Conservation (phyloP, 768 basidiomycete species). For the Mycena indigotica region DNA sequence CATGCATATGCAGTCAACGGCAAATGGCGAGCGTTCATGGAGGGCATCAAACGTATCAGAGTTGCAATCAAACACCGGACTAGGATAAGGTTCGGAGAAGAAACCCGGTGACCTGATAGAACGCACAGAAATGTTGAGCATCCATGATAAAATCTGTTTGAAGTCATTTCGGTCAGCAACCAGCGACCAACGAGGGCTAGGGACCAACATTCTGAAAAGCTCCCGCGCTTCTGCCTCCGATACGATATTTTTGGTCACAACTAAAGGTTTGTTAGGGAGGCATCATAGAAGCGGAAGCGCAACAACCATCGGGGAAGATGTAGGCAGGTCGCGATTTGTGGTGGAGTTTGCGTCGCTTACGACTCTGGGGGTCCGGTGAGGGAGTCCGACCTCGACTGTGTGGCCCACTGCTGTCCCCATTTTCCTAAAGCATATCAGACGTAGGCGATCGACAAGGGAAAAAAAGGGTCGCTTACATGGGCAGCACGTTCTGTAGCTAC, state of each 20-base stretch:
- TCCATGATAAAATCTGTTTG: slow-evolving; percentile 81
- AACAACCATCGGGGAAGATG: slow-evolving; percentile 76
- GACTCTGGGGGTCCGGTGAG: slow-evolving; percentile 67
- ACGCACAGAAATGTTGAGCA: slow-evolving; percentile 77
- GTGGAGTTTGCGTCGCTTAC: slow-evolving; percentile 73
- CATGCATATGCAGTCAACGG: slow-evolving; percentile 91
- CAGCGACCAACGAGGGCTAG: slow-evolving; percentile 12
- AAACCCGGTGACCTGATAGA: neutral
- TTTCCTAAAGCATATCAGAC: slow-evolving; percentile 53
- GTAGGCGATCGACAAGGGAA: slow-evolving; percentile 10
- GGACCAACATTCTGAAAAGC: slow-evolving; percentile 77
- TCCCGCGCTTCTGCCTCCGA: slow-evolving; percentile 83
- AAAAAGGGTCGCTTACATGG: slow-evolving; percentile 59
- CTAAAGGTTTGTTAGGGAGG: slow-evolving; percentile 37
- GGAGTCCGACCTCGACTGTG: slow-evolving; percentile 75
- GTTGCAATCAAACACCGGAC: slow-evolving; percentile 79
- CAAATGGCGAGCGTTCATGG: slow-evolving; percentile 89
- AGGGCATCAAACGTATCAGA: slow-evolving; percentile 87
- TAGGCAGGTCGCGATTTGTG: slow-evolving; percentile 60
- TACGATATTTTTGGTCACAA: slow-evolving; percentile 83
- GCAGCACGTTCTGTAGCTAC: slow-evolving; percentile 79
- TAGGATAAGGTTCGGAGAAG: slow-evolving; percentile 23
- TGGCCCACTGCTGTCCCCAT: slow-evolving; percentile 74
- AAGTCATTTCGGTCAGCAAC: slow-evolving; percentile 19
- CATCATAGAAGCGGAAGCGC: slow-evolving; percentile 9